phyloP scores from a whole-genome alignment of 1,284 basidiomycete genomes.

The Malassezia equina region DNA sequence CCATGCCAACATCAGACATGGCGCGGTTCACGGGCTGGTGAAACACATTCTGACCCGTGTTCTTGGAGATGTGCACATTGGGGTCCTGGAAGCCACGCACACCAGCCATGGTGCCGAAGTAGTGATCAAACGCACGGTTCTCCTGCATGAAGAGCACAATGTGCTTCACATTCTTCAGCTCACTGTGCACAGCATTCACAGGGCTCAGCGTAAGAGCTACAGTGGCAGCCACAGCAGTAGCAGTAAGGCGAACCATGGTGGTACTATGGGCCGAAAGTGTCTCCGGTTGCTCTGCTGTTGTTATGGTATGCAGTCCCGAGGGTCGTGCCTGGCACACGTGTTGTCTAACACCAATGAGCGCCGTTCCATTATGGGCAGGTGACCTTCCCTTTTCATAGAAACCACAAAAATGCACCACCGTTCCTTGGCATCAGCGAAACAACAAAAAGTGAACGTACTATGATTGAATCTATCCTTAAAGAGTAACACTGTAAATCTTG shows the following conservation, averaged over 20 bases:
- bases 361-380: not conserved
- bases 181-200: not conserved
- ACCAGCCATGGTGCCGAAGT: slow-evolving; percentile 35
- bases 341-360: not conserved
- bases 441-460: not conserved
- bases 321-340: not conserved
- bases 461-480: not conserved
- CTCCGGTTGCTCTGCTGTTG: not conserved
- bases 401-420: not conserved
- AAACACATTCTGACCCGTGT: slow-evolving; percentile 27
- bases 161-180: slow-evolving; percentile 19
- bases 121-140: slow-evolving; percentile 42
- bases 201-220: not conserved
- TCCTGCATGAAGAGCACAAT: slow-evolving; percentile 39
- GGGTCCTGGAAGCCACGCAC: slow-evolving; percentile 39
- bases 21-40: slow-evolving; percentile 17
- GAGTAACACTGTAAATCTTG: slow-evolving; percentile 4
- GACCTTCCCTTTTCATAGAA: no score
- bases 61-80: slow-evolving; percentile 28
- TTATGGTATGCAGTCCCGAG: not conserved
- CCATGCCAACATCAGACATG: slow-evolving; percentile 1
- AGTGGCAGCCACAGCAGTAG: not conserved
- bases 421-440: not conserved
- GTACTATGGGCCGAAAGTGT: not conserved
- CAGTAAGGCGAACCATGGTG: not conserved